A percentile compares a stretch with the other conserved stretches of the same genome.
These are phyloP conservation scores for Vicia faba DNA, from an alignment of 306 rosid genomes.

Conservation along the genomic window DNA sequence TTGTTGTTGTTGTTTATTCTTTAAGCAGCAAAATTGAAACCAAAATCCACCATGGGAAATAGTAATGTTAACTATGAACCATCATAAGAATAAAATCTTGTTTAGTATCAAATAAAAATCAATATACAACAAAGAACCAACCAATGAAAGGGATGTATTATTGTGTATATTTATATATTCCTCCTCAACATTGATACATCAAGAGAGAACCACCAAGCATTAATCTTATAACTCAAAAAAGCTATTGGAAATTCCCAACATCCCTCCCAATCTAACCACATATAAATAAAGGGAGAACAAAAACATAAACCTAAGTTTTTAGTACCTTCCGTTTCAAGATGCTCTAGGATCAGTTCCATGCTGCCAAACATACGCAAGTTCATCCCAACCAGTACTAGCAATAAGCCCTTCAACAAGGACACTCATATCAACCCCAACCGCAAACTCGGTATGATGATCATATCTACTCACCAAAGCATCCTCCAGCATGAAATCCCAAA, in stretches of 20 bases:
- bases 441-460: conserved; percentile 88
- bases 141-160: conserved; percentile 12
- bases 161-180: conserved; percentile 13
- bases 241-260: conserved; percentile 19
- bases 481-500: conserved; percentile 91
- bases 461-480: conserved; percentile 82
- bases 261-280: conserved; percentile 14
- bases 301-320: background rate
- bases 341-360: conserved; percentile 92
- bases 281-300: background rate
- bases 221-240: background rate
- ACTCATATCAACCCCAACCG: conserved; percentile 93
- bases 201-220: conserved; percentile 24
- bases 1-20: background rate
- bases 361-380: conserved; percentile 92
- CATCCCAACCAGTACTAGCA: conserved; percentile 96
- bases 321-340: conserved; percentile 46
- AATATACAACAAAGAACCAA: conserved; percentile 30
- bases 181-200: conserved; percentile 20
- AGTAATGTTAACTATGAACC: conserved; percentile 7
- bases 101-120: background rate
- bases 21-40: conserved; percentile 6
- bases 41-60: background rate
- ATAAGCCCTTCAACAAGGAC: conserved; percentile 89
- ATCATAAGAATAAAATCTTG: conserved; percentile 8